Percentiles rank a stretch among this genome's conserved stretches.
These are phyloP conservation scores for Alternaria hordeiaustralica DNA, from an alignment of 2,329 filamentous ascomycete species.

Conservation along the genomic window DNA sequence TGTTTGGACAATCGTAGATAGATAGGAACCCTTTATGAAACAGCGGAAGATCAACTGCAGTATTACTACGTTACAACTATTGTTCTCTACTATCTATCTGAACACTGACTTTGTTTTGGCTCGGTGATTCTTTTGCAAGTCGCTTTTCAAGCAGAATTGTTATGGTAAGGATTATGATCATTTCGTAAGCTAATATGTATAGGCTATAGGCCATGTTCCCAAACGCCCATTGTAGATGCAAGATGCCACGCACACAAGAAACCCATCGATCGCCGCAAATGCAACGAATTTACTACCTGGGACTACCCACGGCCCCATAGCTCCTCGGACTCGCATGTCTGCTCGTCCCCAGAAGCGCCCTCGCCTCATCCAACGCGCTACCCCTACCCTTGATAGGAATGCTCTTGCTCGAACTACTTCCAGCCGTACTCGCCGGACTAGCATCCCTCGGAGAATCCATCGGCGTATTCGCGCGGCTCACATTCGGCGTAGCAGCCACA, in stretches of 20 bases:
- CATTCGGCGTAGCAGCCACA: constrained; percentile 45
- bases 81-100: not conserved
- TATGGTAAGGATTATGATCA: not conserved
- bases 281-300: constrained; percentile 8
- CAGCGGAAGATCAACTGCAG: not conserved
- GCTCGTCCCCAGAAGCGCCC: constrained; percentile 42
- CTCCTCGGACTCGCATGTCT: constrained; percentile 45
- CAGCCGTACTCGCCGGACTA: constrained; percentile 18
- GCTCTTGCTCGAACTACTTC: constrained; percentile 21
- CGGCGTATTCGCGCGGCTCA: constrained; percentile 38
- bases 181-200: not conserved
- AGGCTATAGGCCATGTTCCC: not conserved
- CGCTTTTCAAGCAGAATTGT: not conserved
- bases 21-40: not conserved
- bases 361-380: constrained; percentile 44
- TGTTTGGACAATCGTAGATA: not conserved
- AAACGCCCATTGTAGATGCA: not conserved
- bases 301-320: constrained; percentile 35
- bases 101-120: not conserved
- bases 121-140: not conserved
- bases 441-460: constrained; percentile 25
- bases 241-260: not conserved
- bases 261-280: not conserved
- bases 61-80: not conserved
- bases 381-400: constrained; percentile 31